Conservation (phyloP, 495 filamentous ascomycete species). For the Sordaria brevicollis region DNA sequence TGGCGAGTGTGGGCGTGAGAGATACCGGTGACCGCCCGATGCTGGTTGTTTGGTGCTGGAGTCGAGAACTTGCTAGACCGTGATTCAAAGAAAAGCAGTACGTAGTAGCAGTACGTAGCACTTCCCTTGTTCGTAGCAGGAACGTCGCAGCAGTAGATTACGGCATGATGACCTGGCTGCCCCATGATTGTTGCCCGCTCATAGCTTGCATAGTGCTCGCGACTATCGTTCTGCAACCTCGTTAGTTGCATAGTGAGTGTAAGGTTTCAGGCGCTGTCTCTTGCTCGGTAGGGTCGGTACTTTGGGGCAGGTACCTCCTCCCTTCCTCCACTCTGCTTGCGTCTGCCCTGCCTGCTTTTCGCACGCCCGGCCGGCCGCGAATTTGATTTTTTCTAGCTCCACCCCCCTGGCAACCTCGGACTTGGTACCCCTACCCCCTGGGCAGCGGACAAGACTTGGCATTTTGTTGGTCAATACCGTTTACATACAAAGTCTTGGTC, state of each 20-base stretch:
- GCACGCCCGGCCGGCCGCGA: background rate
- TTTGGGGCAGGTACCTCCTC: background rate
- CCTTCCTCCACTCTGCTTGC: background rate
- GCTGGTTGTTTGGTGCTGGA: background rate
- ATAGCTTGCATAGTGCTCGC: background rate
- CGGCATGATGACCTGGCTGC: background rate
- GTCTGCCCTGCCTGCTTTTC: background rate
- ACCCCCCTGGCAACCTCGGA: constrained; percentile 1
- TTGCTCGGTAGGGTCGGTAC: background rate
- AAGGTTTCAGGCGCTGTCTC: background rate
- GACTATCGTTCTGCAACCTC: background rate
- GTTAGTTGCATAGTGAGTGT: background rate
- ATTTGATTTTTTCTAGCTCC: background rate
- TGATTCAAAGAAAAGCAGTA: no score
- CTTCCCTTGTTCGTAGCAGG: background rate
- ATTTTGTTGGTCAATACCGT: background rate
- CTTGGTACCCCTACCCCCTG: constrained; percentile 1
- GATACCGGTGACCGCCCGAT: background rate
- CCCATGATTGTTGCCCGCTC: background rate
- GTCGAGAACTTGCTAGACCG: background rate
- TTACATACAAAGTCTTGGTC: constrained; percentile 11
- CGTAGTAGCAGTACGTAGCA: background rate
- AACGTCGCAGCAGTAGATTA: background rate
- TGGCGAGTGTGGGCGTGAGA: background rate
- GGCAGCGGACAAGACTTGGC: background rate